A percentile compares a stretch with the other conserved stretches of the same genome.
Evolutionary conservation across 495 filamentous ascomycete species (phyloP).

Genomic region (Penicillium paradoxum): DNA sequence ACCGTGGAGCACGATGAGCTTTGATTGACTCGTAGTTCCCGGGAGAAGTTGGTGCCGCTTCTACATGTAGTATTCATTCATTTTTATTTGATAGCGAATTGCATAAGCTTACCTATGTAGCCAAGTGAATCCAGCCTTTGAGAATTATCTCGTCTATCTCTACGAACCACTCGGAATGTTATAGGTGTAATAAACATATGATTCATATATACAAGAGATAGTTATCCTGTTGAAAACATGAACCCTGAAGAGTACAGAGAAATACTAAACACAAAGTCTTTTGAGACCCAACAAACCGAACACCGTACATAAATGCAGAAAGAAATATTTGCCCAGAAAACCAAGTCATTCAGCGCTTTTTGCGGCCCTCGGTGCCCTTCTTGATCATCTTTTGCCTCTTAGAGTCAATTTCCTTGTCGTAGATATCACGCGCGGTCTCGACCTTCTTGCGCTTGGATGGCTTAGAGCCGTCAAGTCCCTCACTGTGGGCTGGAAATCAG

Average conservation of each 20-base stretch:
- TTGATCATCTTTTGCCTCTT: slow-evolving; percentile 48
- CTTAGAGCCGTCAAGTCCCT: slow-evolving; percentile 71
- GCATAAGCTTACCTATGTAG: not conserved
- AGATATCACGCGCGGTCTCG: slow-evolving; percentile 53
- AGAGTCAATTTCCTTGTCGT: slow-evolving; percentile 43
- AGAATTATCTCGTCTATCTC: not conserved
- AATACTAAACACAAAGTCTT: slow-evolving; percentile 12
- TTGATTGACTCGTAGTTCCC: not conserved
- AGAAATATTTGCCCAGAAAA: slow-evolving; percentile 12
- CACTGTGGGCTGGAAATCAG: slow-evolving; percentile 53
- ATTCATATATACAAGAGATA: slow-evolving; percentile 18
- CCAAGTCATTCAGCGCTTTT: slow-evolving; percentile 22
- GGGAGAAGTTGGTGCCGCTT: not conserved
- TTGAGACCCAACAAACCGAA: slow-evolving; percentile 12
- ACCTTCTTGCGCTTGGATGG: slow-evolving; percentile 72
- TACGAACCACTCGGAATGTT: not conserved
- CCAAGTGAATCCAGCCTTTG: not conserved
- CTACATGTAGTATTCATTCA: not conserved
- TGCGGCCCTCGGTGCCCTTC: slow-evolving; percentile 49
- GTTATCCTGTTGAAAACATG: slow-evolving; percentile 11
- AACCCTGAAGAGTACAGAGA: slow-evolving; percentile 14
- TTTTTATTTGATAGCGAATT: slow-evolving; percentile 1
- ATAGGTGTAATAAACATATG: slow-evolving; percentile 8
- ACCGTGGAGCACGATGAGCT: slow-evolving; percentile 2
- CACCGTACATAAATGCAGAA: slow-evolving; percentile 24